Percentiles rank a stretch among this genome's conserved stretches.
phyloP scores from a whole-genome alignment of 176 grass and related monocot species.

The Oryza longistaminata region DNA sequence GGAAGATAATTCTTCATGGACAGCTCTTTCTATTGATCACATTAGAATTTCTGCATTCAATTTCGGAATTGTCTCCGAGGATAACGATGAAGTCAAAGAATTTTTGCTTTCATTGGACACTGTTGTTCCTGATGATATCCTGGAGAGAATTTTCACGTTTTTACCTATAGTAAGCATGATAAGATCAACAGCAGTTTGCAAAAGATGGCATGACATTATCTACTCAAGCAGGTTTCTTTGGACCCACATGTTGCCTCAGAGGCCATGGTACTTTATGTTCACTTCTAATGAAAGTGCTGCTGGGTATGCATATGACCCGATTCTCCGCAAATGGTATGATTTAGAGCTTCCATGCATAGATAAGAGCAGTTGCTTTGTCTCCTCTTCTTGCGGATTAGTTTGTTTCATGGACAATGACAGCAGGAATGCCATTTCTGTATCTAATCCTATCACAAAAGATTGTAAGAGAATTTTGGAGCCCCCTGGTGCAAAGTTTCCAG shows the following conservation, averaged over 20 bases:
- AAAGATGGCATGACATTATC: slow-evolving; percentile 70
- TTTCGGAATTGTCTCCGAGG: slow-evolving; percentile 34
- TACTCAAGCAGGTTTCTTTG: slow-evolving; percentile 66
- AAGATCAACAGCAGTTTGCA: slow-evolving; percentile 68
- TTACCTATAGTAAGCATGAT: slow-evolving; percentile 78
- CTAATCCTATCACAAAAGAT: slow-evolving; percentile 77
- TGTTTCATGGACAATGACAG: slow-evolving; percentile 79
- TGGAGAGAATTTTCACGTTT: slow-evolving; percentile 84
- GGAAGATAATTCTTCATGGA: slow-evolving; percentile 53
- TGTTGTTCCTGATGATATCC: slow-evolving; percentile 75
- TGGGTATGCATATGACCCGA: slow-evolving; percentile 84
- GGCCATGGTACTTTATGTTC: slow-evolving; percentile 99
- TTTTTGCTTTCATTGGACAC: slow-evolving; percentile 57
- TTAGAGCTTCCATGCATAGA: slow-evolving; percentile 72
- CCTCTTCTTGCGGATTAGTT: slow-evolving; percentile 84
- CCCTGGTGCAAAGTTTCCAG: slow-evolving; percentile 55
- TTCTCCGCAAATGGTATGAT: slow-evolving; percentile 78
- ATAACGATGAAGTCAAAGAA: slow-evolving; percentile 35
- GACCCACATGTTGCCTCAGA: slow-evolving; percentile 64
- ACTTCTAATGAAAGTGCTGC: slow-evolving; percentile 59
- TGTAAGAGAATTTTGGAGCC: slow-evolving; percentile 68
- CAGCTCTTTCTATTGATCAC: slow-evolving; percentile 42
- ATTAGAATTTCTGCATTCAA: slow-evolving; percentile 38
- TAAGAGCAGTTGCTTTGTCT: slow-evolving; percentile 69
- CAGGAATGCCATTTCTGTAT: slow-evolving; percentile 66